phyloP scores from a whole-genome alignment of 2,329 filamentous ascomycete genomes.

The Mollisia scopiformis region DNA sequence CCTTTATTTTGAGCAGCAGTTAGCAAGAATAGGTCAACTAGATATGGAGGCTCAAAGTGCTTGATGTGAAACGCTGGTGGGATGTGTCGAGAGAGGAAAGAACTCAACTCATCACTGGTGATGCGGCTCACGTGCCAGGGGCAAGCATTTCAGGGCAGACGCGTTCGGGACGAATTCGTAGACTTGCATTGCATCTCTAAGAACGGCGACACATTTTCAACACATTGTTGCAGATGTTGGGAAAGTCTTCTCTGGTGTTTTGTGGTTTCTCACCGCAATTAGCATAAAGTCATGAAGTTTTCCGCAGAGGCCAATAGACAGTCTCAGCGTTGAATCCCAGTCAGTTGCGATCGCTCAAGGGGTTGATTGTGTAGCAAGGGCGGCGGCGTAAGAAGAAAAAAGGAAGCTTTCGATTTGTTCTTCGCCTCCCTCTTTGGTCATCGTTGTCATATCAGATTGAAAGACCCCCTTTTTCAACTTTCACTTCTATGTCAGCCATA shows the following conservation, averaged over 20 bases:
- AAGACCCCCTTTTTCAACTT: neutral
- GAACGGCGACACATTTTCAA: neutral
- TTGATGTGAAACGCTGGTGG: neutral
- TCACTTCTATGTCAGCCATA: neutral
- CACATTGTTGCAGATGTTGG: neutral
- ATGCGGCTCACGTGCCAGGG: constrained; percentile 13
- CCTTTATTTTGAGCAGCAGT: constrained; percentile 28
- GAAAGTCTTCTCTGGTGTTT: neutral
- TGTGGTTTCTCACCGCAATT: constrained; percentile 13
- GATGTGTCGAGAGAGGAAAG: too few species aligned
- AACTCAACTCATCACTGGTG: constrained; percentile 11
- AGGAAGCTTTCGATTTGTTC: constrained; percentile 1
- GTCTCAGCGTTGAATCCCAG: constrained; percentile 18
- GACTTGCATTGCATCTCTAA: too few species aligned
- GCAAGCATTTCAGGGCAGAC: neutral
- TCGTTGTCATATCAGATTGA: neutral
- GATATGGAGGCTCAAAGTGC: constrained; percentile 1
- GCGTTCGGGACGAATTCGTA: too few species aligned
- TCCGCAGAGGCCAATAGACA: constrained; percentile 22
- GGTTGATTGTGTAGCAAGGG: too few species aligned
- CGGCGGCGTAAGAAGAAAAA: neutral
- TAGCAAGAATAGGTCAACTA: constrained; percentile 27
- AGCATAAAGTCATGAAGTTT: constrained; percentile 15
- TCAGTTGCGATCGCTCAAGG: too few species aligned
- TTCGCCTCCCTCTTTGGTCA: neutral